phyloP scores from a whole-genome alignment of 495 filamentous ascomycete genomes.

The Neurospora sp. region DNA sequence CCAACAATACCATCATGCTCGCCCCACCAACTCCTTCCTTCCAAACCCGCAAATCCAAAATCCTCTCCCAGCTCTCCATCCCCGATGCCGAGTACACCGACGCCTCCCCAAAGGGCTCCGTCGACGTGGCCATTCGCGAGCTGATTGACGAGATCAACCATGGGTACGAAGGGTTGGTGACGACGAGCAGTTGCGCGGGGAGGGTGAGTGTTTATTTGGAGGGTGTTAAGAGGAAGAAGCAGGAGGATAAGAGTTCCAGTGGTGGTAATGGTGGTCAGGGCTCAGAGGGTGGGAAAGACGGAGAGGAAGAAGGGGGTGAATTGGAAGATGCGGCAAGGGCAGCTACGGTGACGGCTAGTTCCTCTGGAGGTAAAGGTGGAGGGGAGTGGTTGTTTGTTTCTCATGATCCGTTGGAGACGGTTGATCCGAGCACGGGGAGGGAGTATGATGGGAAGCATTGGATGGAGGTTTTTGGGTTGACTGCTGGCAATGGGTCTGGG shows the following conservation, averaged over 20 bases:
- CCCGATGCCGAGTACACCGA: slow-evolving; percentile 62
- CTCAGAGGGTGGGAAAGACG: not conserved
- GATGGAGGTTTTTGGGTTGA: slow-evolving; percentile 5
- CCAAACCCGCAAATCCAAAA: slow-evolving; percentile 48
- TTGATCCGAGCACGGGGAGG: not conserved
- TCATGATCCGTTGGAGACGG: slow-evolving; percentile 54
- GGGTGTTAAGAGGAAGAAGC: slow-evolving; percentile 39
- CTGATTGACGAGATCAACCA: slow-evolving; percentile 67
- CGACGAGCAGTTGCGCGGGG: slow-evolving; percentile 86
- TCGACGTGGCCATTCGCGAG: slow-evolving; percentile 66
- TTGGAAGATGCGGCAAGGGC: slow-evolving; percentile 1
- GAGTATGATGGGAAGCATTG: slow-evolving; percentile 5
- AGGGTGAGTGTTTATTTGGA: slow-evolving; percentile 79
- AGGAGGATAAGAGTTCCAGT: no score
- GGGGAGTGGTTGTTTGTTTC: slow-evolving; percentile 82
- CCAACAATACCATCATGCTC: not conserved
- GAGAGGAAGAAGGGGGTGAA: slow-evolving; percentile 1
- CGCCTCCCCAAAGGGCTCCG: slow-evolving; percentile 72
- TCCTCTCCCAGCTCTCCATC: slow-evolving; percentile 51
- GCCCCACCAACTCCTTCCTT: slow-evolving; percentile 13
- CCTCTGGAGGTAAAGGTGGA: slow-evolving; percentile 67
- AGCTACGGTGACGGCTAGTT: slow-evolving; percentile 23
- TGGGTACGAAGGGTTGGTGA: slow-evolving; percentile 58
- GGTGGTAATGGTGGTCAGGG: slow-evolving; percentile 6
- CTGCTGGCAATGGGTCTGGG: slow-evolving; percentile 6